phyloP scores from a whole-genome alignment of 352 stramenopile species.

The Globisporangium yorkense region DNA sequence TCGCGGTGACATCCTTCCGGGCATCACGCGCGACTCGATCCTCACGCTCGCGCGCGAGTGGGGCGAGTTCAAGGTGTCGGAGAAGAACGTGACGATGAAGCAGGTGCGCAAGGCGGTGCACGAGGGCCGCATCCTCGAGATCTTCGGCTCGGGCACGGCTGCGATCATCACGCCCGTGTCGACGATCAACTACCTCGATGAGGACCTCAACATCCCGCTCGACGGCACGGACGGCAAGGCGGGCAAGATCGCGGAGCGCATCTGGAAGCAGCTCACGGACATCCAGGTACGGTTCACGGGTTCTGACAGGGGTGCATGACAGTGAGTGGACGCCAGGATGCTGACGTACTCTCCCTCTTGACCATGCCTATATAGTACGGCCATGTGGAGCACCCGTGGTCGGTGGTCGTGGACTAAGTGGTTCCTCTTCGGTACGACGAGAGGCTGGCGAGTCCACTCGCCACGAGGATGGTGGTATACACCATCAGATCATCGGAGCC shows the following conservation, averaged over 20 bases:
- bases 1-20: constrained; percentile 95
- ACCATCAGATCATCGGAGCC: too few relatives aligned
- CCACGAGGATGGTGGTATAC: too few relatives aligned
- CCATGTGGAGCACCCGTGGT: constrained; percentile 30
- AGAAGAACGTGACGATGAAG: constrained; percentile 93
- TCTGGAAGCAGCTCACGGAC: constrained; percentile 89
- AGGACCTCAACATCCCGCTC: constrained; percentile 90
- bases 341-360: background rate
- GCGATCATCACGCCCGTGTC: constrained; percentile 93
- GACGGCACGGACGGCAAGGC: constrained; percentile 76
- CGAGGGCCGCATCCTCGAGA: constrained; percentile 90
- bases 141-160: constrained; percentile 95
- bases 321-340: background rate
- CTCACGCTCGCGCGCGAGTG: constrained; percentile 89
- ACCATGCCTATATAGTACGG: constrained; percentile 18
- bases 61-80: constrained; percentile 93
- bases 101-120: constrained; percentile 91
- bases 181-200: constrained; percentile 92
- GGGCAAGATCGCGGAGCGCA: constrained; percentile 80
- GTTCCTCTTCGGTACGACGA: background rate
- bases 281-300: constrained; percentile 46
- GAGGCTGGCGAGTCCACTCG: background rate
- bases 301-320: background rate
- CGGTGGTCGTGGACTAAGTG: constrained; percentile 28
- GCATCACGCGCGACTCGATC: constrained; percentile 95